Evolutionary conservation across 345 rosid genomes (phyloP), one percentile per base, ranked within the genome.

Genomic region (Combretum micranthum): DNA sequence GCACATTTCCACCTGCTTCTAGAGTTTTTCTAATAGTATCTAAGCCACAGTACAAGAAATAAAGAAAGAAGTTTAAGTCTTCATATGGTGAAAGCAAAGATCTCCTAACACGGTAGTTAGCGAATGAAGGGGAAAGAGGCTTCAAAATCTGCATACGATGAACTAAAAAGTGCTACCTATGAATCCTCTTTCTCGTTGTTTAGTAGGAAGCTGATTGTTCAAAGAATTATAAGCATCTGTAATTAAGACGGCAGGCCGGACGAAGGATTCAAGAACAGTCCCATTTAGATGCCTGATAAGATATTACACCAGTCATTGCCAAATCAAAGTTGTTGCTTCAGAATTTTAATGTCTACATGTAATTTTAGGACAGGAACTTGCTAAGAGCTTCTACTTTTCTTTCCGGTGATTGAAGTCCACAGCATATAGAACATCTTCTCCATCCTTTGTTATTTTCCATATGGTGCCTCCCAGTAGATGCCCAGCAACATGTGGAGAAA

Each of bases 381-480:
- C 42, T 47, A 50, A 50, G 37, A 51, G 62, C 20, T 49, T 15
- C 44, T 77, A 89, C 99, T 83, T 85, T 80, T 93, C 99, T 79
- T 83, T 93, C 43, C 97, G 89, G 55, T 87, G 97, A 69, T 93
- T 93, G 70, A 85, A 89, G 66, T 93, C 99, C 61, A 89, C 99
- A 61, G 97, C 99, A 77, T 93, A 93, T 50, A 93, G 74, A 63
- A 93, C 96, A 66, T 93, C 97, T 65, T 93, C 99, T 57, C 99
- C 99, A 52, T 93, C 99, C 77, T 93, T 93, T 10, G 96, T 83
- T 70, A 93, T 93, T 79, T 82, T 89, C 99, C 99, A 93, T 6
- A 93, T 72, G 18, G 96, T 87, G 62, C 99, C 94, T 67, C 99
- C 99, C 69, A 92, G 67, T 63, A 86, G 87, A 76, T 92, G 98